Base-by-base conservation (phyloP, 768 basidiomycete species). In the Boletus tylopilopsis region DNA sequence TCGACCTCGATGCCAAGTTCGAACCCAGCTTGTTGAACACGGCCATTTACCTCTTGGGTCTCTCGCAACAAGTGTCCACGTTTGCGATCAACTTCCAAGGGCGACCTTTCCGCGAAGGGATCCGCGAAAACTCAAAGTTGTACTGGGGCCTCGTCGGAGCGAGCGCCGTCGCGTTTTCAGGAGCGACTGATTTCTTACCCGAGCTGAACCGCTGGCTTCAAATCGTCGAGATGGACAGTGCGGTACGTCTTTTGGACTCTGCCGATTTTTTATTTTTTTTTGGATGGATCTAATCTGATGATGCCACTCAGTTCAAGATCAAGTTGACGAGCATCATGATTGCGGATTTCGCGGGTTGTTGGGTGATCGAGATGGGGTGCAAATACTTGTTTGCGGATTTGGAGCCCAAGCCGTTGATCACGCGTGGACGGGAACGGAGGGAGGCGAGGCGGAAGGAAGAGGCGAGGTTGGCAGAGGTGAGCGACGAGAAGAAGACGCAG, bases 51-150 rank as follows among this genome's bases (percentile, higher is more conserved):
- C 82, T 98, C 24, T 77, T 99, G 44, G 88, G 94, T 45, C 78
- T 98, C 32, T 94, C 91, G 2, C 95, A 99, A 66, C 96, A 99
- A 68, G 95, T 99, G 2, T 98, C 95, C 7, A 98, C 96, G 0
- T 98, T 99, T 62, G 86, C 94, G 4, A 93, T 98, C 73, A 99
- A 99, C 74, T 99, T 94, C 80, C 92, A 94, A 74, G 96, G 96
- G 9, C 87, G 96, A 30, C 96, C 96, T 0, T 99, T 98, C 85
- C 85, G 96, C 29, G 96, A 99, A 70, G 93, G 93, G 32, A 97
- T 99, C 63, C 80, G 90, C 3, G 96, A 99, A 71, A 99, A 99
- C 69, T 73, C 85, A 4, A 88, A 93, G n/a, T 66, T 99, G 18
- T 97, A 81, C 68, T 98, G 85, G 75, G 96, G 96, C 22, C 81